phyloP scores from a whole-genome alignment of 192 early-diverging fungal species.

The Backusella circina region DNA sequence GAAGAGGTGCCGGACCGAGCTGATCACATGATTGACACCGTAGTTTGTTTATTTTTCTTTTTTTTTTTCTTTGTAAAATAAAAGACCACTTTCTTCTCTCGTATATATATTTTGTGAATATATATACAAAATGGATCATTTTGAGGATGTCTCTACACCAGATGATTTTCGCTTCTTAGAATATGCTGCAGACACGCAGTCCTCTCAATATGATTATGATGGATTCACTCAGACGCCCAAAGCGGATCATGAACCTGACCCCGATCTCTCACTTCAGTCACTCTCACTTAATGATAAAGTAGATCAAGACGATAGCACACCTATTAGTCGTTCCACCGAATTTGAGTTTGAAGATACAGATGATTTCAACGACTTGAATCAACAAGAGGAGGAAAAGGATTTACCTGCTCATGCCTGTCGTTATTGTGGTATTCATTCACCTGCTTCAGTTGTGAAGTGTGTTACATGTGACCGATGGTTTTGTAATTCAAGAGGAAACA shows the following conservation, averaged over 20 bases:
- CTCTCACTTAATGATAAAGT: conserved; percentile 28
- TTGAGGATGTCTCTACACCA: conserved; percentile 28
- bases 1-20: background rate
- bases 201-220: conserved; percentile 65
- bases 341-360: conserved; percentile 47
- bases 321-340: conserved; percentile 10
- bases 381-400: conserved; percentile 43
- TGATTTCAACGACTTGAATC: conserved; percentile 51
- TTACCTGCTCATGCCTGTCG: conserved; percentile 83
- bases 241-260: conserved; percentile 38
- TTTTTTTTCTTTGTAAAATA: background rate
- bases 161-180: conserved; percentile 57
- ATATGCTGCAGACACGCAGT: conserved; percentile 54
- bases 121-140: conserved; percentile 26
- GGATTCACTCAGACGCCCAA: conserved; percentile 48
- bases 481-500: conserved; percentile 90
- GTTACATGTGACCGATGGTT: conserved; percentile 94
- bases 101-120: background rate
- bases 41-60: background rate
- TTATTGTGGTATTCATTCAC: conserved; percentile 93
- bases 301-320: conserved; percentile 14
- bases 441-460: conserved; percentile 88
- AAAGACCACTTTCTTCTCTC: background rate
- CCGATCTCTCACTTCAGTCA: conserved; percentile 45
- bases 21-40: background rate